Evolutionary conservation across 208 protist genomes (phyloP).

Genomic region (Crithidia fasciculata): DNA sequence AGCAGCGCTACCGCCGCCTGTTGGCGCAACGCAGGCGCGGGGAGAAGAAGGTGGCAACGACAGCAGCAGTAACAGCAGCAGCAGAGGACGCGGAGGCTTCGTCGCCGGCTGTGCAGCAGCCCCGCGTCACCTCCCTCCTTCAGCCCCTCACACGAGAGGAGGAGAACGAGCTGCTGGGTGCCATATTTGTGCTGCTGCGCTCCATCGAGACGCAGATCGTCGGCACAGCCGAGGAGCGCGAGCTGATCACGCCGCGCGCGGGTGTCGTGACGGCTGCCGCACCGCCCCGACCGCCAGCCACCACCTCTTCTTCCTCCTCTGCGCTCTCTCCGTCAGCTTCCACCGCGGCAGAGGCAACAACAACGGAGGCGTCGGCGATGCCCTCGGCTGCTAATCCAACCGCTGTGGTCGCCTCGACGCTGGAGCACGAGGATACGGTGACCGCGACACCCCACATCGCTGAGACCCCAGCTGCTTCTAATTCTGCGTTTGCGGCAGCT

Average conservation of each 20-base stretch:
- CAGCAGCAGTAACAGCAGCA: neutral
- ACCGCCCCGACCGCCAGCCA: neutral
- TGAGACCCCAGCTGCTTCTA: neutral
- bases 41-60: neutral
- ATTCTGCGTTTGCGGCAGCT: neutral
- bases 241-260: conserved; percentile 37
- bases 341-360: no score
- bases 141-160: conserved; percentile 24
- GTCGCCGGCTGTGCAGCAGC: neutral
- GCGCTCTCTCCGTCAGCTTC: no score
- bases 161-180: conserved; percentile 39
- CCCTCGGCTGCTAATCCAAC: neutral
- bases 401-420: neutral
- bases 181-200: conserved; percentile 46
- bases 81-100: neutral
- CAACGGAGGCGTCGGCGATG: no score
- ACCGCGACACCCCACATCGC: conserved; percentile 10
- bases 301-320: neutral
- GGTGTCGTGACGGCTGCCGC: conserved; percentile 11
- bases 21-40: neutral
- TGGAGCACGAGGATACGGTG: conserved; percentile 10
- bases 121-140: neutral
- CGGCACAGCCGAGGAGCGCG: conserved; percentile 53
- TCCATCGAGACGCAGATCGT: conserved; percentile 45
- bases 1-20: conserved; percentile 20